Percentiles rank a stretch among this genome's conserved stretches.
Conservation (phyloP, 805 yeast genomes). For the Candida tammaniensis region DNA sequence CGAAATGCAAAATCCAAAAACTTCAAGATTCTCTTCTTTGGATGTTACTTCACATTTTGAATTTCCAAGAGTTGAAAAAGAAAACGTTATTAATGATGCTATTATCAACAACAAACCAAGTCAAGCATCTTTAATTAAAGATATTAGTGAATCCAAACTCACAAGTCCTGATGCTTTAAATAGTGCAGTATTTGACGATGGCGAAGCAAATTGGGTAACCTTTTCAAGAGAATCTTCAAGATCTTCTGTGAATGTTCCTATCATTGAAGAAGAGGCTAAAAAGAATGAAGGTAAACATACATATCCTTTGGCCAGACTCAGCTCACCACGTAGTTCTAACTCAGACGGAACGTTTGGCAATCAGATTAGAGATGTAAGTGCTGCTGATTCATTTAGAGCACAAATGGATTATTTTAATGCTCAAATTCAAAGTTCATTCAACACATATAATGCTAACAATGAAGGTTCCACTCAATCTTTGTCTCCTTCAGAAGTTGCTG, state of each 20-base stretch:
- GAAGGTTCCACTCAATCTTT: slow-evolving; percentile 24
- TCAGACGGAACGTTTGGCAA: slow-evolving; percentile 10
- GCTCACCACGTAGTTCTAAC: slow-evolving; percentile 2
- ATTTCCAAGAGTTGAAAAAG: slow-evolving; percentile 19
- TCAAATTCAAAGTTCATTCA: slow-evolving; percentile 8
- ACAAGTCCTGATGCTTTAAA: slow-evolving; percentile 4
- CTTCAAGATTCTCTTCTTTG: slow-evolving; percentile 10
- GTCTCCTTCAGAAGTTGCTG: slow-evolving; percentile 24
- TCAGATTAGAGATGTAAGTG: slow-evolving; percentile 12
- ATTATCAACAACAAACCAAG: slow-evolving; percentile 3
- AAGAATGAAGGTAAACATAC: slow-evolving; percentile 1
- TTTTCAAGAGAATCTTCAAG: slow-evolving; percentile 20
- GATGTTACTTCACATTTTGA: slow-evolving; percentile 30
- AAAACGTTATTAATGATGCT: slow-evolving; percentile 5
- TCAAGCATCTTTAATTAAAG: slow-evolving; percentile 6
- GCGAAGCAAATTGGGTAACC: slow-evolving; percentile 24
- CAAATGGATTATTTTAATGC: slow-evolving; percentile 12
- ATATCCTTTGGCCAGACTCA: slow-evolving; percentile 5
- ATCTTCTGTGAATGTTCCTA: slow-evolving; percentile 3
- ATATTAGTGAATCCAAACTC: slow-evolving; percentile 5
- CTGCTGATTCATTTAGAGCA: slow-evolving; percentile 13
- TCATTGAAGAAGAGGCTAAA: no score
- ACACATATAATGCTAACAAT: background rate
- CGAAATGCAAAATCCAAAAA: slow-evolving; percentile 1
- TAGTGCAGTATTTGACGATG: slow-evolving; percentile 9